A percentile compares a stretch with the other conserved stretches of the same genome.
phyloP scores from a whole-genome alignment of 1,284 basidiomycete genomes.

The Cutaneotrichosporon arboriforme region DNA sequence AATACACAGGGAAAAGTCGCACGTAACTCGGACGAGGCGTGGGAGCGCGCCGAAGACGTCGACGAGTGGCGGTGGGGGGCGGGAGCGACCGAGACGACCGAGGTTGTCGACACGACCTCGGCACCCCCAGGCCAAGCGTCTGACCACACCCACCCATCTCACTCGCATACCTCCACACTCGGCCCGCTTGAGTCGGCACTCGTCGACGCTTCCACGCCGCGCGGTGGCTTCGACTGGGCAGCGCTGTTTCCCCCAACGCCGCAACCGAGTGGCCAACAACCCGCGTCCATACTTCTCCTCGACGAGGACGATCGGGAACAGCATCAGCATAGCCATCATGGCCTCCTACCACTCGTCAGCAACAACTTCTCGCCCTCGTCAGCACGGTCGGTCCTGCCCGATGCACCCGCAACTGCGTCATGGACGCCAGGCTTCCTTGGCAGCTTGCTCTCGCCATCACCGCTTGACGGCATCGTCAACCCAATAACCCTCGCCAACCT shows the following conservation, averaged over 20 bases:
- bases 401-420: background rate
- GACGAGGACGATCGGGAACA: background rate
- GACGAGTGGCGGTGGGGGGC: slow-evolving; percentile 8
- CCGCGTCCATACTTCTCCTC: background rate
- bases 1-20: slow-evolving; percentile 7
- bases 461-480: slow-evolving; percentile 3
- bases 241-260: background rate
- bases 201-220: background rate
- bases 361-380: background rate
- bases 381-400: background rate
- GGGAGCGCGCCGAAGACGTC: slow-evolving; percentile 12
- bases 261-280: background rate
- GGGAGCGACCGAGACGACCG: too few species aligned
- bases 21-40: slow-evolving; percentile 7
- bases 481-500: slow-evolving; percentile 11
- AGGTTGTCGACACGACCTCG: too few species aligned
- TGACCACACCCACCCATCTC: too few species aligned
- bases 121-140: too few species aligned
- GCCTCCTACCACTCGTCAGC: background rate
- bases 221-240: background rate
- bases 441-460: slow-evolving; percentile 5
- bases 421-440: slow-evolving; percentile 4
- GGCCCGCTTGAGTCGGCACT: background rate
- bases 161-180: too few species aligned
- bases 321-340: background rate